Base-by-base conservation (phyloP, 148 eudicot species). In the Amaranthus hypochondriacus region DNA sequence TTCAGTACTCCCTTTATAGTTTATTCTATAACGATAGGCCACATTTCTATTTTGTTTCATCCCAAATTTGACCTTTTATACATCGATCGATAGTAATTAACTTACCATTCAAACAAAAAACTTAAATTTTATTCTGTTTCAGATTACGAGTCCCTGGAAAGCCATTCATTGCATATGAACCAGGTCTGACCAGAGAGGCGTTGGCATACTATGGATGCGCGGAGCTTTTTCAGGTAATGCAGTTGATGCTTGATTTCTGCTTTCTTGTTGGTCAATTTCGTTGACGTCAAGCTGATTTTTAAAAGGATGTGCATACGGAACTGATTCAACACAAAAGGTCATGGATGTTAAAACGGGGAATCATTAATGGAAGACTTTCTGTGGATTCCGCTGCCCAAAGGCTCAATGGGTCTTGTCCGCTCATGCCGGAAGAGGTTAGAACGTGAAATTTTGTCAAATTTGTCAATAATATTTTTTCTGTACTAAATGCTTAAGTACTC, bases 191-290 rank as follows among this genome's bases (percentile, higher is more conserved):
- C n/a, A 88, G 97, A 75, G 98, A 94, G 14, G 88, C 97, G 54
- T 84, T 91, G 75, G 98, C 98, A 73, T 94, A 85, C 83, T 82
- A 88, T 79, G 98, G 97, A 8, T 94, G 97, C 74, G 98, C 96
- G 13, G 98, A 93, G 75, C 97, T 93, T 76, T 93, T 93, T 72
- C 98, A 93, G 97, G 98, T 93, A 79, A 68, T 54, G 57, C 11
- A 42, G 21, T 10, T 46, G 46, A 7, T 18, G 47, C 68, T 58
- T 51, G 39, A 47, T 68, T 52, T n/a, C 21, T 44, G 57, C 8
- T 47, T 48, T 12, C 0, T 11, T 60, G 18, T 18, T 61, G 65
- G 21, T 39, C 56, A 50, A 67, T 14, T 67, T 53, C 6, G 39
- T 56, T 64, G 52, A 68, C 47, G 7, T 54, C 10, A 55, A 75